A percentile compares a stretch with the other conserved stretches of the same genome.
phyloP scores from a whole-genome alignment of 495 filamentous ascomycete genomes.

The Tuber magnatum region DNA sequence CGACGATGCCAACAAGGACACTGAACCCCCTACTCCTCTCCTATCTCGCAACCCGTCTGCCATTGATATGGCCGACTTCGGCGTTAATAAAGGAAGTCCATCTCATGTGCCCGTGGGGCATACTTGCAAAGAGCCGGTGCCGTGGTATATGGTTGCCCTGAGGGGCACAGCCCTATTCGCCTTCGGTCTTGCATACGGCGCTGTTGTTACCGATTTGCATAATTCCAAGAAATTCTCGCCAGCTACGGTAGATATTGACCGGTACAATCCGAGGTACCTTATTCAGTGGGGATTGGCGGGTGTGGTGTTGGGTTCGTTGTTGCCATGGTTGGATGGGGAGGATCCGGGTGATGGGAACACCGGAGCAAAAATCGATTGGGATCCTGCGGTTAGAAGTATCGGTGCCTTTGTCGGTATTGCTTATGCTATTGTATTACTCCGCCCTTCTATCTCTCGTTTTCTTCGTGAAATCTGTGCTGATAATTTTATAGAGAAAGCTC shows the following conservation, averaged over 20 bases:
- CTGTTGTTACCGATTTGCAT: slow-evolving; percentile 76
- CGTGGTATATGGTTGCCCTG: slow-evolving; percentile 12
- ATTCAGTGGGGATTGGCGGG: slow-evolving; percentile 74
- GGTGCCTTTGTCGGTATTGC: slow-evolving; percentile 94
- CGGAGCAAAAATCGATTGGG: slow-evolving; percentile 59
- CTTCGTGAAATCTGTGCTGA: neutral
- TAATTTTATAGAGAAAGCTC: slow-evolving; percentile 58
- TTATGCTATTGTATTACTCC: slow-evolving; percentile 70
- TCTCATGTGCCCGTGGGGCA: neutral
- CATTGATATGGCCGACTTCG: slow-evolving; percentile 30
- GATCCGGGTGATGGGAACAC: slow-evolving; percentile 24
- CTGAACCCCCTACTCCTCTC: slow-evolving; percentile 41
- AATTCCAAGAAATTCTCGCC: slow-evolving; percentile 57
- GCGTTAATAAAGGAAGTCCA: slow-evolving; percentile 4
- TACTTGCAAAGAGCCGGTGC: neutral
- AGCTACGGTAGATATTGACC: slow-evolving; percentile 42
- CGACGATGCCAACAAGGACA: slow-evolving; percentile 25
- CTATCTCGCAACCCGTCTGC: slow-evolving; percentile 32
- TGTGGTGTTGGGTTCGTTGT: slow-evolving; percentile 63
- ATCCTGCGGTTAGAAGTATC: slow-evolving; percentile 72
- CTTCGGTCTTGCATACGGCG: slow-evolving; percentile 76
- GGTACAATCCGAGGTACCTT: slow-evolving; percentile 62
- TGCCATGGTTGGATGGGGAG: slow-evolving; percentile 75
- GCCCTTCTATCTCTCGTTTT: slow-evolving; percentile 10
- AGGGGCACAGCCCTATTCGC: slow-evolving; percentile 64